Percentiles rank a stretch among this genome's conserved stretches.
These are phyloP conservation scores for Cornus suecica DNA, from an alignment of 148 eudicot genomes.

Conservation along the genomic window DNA sequence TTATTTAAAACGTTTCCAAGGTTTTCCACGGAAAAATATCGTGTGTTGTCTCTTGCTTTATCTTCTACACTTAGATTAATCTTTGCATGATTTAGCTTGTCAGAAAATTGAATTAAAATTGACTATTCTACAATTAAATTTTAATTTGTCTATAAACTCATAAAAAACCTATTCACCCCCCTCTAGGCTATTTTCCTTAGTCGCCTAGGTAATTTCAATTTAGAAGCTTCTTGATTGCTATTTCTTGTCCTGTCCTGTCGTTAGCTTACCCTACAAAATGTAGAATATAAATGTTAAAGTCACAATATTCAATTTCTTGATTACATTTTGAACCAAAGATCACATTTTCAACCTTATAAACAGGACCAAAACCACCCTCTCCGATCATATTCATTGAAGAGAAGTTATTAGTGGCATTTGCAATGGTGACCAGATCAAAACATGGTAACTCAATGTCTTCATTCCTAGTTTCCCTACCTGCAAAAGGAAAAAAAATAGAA, in stretches of 20 bases:
- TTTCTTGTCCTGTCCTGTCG: slow-evolving; percentile 11
- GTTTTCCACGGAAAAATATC: too few relatives aligned
- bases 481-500: not conserved
- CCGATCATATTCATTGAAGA: slow-evolving; percentile 3
- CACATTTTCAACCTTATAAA: slow-evolving; percentile 5
- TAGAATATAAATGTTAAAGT: not conserved
- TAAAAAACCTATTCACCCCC: too few relatives aligned
- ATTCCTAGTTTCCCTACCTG: not conserved
- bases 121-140: too few relatives aligned
- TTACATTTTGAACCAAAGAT: not conserved
- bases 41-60: too few relatives aligned
- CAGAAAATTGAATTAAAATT: too few relatives aligned
- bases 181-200: too few relatives aligned
- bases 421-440: slow-evolving; percentile 8
- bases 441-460: slow-evolving; percentile 10
- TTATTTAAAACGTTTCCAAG: too few relatives aligned
- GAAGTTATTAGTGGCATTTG: slow-evolving; percentile 5
- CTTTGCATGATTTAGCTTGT: too few relatives aligned
- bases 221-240: not conserved
- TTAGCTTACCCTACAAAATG: slow-evolving; percentile 1
- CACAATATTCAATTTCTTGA: not conserved
- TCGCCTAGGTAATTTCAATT: too few relatives aligned
- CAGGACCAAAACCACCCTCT: slow-evolving; percentile 16
- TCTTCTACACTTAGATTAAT: too few relatives aligned
- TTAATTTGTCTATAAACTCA: too few relatives aligned